Evolutionary conservation across 805 yeast species (phyloP), one percentile per base, ranked within the genome.

Genomic region (Candida railenensis): DNA sequence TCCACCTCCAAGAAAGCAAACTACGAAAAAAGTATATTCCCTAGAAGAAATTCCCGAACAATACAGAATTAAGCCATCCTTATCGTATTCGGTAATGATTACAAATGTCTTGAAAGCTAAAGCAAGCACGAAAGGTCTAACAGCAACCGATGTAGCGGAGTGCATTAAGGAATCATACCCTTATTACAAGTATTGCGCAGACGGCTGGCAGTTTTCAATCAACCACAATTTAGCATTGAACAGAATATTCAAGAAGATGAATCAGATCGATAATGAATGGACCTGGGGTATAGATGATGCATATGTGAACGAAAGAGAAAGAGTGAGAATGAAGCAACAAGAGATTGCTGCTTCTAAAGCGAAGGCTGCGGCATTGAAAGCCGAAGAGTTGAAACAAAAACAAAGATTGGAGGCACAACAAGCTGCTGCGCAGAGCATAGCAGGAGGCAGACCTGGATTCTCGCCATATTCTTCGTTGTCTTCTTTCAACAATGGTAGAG

Each of bases 171-270:
- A 88, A 38, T 65, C 87, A 11, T 92, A 86, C 65, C 98, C 98
- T 2, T 94, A 88, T 69, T 94, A 89, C 67, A 80, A 84, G 56
- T 92, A 89, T 66, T 91, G 97, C 57, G 92, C 96, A 0, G 96
- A 90, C 63, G 98, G 98, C 2, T 94, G 99, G 99, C 99, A 94
- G 68, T 85, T 88, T 59, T 82, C 95, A 0, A 96, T 94, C 16
- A 79, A 95, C 43, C 99, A 94, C 67, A 91, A 90, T 57, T 73
- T 94, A 34, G 85, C 92, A 19, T 74, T 89, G 53, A 90, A 90
- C 66, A 89, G 89, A 66, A 83, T 92, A 4, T 94, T 92, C 69
- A 76, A 81, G 44, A 87, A 87, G 58, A 84, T 87, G 14, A 47
- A 43, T 44, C 82, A 89, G 34, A 37, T 50, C 32, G 94, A 87